Base-by-base conservation (phyloP, 129 eudicot genomes). In the Erigeron canadensis region DNA sequence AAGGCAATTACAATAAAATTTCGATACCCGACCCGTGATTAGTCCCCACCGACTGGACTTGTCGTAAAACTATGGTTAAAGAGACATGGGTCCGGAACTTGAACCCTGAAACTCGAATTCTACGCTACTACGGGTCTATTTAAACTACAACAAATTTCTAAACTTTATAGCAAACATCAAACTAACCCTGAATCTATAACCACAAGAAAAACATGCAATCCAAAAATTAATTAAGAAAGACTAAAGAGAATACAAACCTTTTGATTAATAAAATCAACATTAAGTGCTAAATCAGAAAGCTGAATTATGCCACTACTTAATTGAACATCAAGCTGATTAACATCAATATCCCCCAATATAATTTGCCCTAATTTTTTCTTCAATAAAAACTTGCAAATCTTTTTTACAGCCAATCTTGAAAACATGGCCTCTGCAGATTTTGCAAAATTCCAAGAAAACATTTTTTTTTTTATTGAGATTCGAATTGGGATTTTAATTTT, bases 251-350 rank as follows among this genome's bases (percentile, higher is more conserved):
- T 21, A 11, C 77, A 17, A 48, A 89, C 99, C 97, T 87, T 87
- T 7, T 86, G 82, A 77, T 94, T 94, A 41, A 94, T 68, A 65
- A 85, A 87, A 74, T 90, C 93, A 10, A 87, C 96, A 72, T 94
- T 94, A 5, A 94, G 87, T 1, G 97, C 99, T 55, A 94, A 85
- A 74, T 90, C 96, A 57, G 89, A 78, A 13, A 94, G 93, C 85
- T 90, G 95, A 86, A 94, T 78, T 1, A 84, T 82, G 45, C 99
- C 99, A 70, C 85, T 86, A 37, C 76, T 76, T 60, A 90, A 93
- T 85, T 94, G 99, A 56, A 94, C 91, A 81, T 94, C 99, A 50
- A 94, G 99, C 77, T 90, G 97, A 47, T 94, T 72, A 61, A 94
- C 87, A 87, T 94, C 99, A 77, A 94, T 87, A 48, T 94, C 99